These are phyloP conservation scores for Cordyceps militaris DNA, from an alignment of 2,329 filamentous ascomycete genomes.

Conservation along the genomic window DNA sequence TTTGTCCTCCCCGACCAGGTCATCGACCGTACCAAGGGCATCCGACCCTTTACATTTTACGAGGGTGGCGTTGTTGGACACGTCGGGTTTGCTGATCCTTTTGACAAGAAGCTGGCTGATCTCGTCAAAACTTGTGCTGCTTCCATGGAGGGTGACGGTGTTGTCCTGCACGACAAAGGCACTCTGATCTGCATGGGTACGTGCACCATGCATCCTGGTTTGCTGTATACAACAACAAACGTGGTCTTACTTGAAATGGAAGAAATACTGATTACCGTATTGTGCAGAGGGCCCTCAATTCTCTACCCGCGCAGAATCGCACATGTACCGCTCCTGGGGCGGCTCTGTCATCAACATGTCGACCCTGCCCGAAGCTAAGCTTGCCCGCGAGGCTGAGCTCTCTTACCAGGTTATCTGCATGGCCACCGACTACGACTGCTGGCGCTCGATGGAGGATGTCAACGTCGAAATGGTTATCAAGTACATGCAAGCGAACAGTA, in stretches of 20 bases:
- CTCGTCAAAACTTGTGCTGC: conserved; percentile 72
- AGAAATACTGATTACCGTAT: not conserved
- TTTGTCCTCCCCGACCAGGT: conserved; percentile 95
- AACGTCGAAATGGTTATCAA: conserved; percentile 96
- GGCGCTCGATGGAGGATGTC: conserved; percentile 76
- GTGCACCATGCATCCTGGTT: conserved; percentile 22
- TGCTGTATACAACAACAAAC: not conserved
- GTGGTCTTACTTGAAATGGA: not conserved
- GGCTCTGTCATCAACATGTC: conserved; percentile 99
- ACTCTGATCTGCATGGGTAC: conserved; percentile 86
- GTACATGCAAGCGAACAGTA: conserved; percentile 88
- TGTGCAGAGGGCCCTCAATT: conserved; percentile 87
- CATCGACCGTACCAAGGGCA: conserved; percentile 94
- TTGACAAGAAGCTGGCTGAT: conserved; percentile 69
- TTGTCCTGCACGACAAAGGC: conserved; percentile 75
- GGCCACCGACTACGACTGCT: conserved; percentile 99
- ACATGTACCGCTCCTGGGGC: conserved; percentile 92
- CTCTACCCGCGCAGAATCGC: conserved; percentile 88
- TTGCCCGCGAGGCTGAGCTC: conserved; percentile 92
- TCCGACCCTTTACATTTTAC: conserved; percentile 94
- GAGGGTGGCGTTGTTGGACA: conserved; percentile 87
- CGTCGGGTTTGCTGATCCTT: conserved; percentile 92
- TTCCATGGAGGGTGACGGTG: conserved; percentile 72
- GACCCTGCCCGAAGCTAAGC: conserved; percentile 87
- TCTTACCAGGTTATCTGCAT: conserved; percentile 99